Evolutionary conservation across 2,329 filamentous ascomycete genomes (phyloP).

Genomic region (Fusarium abutilonis): DNA sequence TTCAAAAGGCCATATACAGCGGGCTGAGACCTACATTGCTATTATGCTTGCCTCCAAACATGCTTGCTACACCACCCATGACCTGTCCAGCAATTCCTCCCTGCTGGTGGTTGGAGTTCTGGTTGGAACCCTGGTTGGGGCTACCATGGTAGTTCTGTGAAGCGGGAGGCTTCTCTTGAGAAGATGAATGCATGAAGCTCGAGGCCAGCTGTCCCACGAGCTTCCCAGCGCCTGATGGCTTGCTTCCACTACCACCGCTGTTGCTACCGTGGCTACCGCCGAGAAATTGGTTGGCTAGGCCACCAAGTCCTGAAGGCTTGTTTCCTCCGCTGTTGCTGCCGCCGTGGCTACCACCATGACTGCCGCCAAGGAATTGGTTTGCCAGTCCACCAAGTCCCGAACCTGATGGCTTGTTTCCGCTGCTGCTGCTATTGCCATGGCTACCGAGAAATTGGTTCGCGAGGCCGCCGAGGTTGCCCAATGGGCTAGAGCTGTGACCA

Average conservation of each 20-base stretch:
- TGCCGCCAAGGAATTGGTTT: conserved; percentile 57
- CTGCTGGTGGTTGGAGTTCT: conserved; percentile 52
- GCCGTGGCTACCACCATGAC: conserved; percentile 34
- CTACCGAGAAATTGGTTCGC: conserved; percentile 59
- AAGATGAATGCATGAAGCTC: conserved; percentile 61
- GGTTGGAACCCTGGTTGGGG: conserved; percentile 53
- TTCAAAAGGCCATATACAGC: not conserved
- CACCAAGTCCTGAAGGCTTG: conserved; percentile 48
- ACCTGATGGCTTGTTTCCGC: conserved; percentile 51
- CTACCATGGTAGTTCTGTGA: conserved; percentile 61
- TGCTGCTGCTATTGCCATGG: conserved; percentile 34
- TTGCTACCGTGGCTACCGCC: conserved; percentile 46
- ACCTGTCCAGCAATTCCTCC: conserved; percentile 63
- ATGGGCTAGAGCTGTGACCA: conserved; percentile 51
- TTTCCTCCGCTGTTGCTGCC: conserved; percentile 48
- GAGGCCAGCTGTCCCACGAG: conserved; percentile 67
- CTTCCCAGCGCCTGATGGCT: conserved; percentile 59
- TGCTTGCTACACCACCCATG: conserved; percentile 65
- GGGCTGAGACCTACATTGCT: conserved; percentile 46
- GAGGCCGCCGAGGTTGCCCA: conserved; percentile 55
- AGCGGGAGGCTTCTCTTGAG: conserved; percentile 57
- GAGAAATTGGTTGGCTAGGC: conserved; percentile 59
- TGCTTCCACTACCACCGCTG: conserved; percentile 50
- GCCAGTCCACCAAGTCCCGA: conserved; percentile 50
- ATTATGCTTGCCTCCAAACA: conserved; percentile 60